Evolutionary conservation across 78 protist genomes (phyloP).

Genomic region (Dictyostelium purpureum): DNA sequence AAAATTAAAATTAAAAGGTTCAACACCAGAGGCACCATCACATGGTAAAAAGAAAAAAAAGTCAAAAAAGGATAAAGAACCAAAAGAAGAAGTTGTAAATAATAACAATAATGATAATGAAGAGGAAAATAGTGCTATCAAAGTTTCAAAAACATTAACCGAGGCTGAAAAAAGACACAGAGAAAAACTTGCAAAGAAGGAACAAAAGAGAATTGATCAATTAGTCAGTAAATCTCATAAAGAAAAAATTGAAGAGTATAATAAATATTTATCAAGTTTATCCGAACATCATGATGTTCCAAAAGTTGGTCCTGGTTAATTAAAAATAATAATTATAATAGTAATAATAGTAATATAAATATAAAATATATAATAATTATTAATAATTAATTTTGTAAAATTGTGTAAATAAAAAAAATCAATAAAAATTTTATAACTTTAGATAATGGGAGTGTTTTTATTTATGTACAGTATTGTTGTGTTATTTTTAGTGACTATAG

Average conservation of each 20-base stretch:
- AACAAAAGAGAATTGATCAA: conserved; percentile 35
- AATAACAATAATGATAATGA: neutral
- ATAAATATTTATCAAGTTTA: conserved; percentile 36
- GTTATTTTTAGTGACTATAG: too few species aligned
- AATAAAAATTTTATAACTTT: neutral
- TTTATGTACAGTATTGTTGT: too few species aligned
- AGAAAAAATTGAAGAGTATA: conserved; percentile 59
- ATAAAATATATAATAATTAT: neutral
- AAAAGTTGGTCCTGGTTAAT: conserved; percentile 55
- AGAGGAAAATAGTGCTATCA: neutral
- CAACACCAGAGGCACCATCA: conserved; percentile 17
- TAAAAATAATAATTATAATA: neutral
- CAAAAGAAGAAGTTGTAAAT: neutral
- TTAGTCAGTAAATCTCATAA: conserved; percentile 44
- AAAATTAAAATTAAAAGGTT: conserved; percentile 58
- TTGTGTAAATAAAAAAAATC: neutral
- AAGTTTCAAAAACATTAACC: conserved; percentile 13
- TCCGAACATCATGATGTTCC: conserved; percentile 72
- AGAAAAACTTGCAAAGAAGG: conserved; percentile 17
- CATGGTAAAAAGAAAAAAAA: conserved; percentile 40
- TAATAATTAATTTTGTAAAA: neutral
- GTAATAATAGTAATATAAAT: neutral
- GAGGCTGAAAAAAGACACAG: conserved; percentile 25
- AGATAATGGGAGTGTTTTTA: too few species aligned
- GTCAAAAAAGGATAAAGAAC: neutral